A percentile compares a stretch with the other conserved stretches of the same genome.
These are phyloP conservation scores for Brasenia schreberi DNA, from an alignment of 164 flowering plant genomes.

Conservation along the genomic window DNA sequence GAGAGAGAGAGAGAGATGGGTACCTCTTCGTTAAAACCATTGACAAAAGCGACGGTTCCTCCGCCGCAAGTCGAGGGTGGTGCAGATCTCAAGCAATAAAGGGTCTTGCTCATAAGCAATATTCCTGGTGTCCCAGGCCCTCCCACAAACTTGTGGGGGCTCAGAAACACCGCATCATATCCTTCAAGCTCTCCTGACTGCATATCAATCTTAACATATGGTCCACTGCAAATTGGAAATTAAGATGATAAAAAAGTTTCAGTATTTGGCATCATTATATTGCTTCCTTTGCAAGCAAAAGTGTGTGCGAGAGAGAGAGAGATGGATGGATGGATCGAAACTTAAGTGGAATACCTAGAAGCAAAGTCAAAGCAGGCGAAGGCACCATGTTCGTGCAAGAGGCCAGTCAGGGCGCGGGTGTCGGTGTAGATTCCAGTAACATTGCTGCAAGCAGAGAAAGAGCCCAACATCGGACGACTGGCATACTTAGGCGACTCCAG, in stretches of 20 bases:
- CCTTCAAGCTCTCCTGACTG: constrained; percentile 61
- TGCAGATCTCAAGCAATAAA: constrained; percentile 29
- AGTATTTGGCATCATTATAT: too few relatives aligned
- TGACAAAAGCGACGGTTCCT: constrained; percentile 63
- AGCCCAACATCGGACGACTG: constrained; percentile 58
- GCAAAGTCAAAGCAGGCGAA: constrained; percentile 73
- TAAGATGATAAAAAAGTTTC: too few relatives aligned
- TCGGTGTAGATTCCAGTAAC: constrained; percentile 51
- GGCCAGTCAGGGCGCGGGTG: constrained; percentile 36
- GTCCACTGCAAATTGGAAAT: constrained; percentile 24
- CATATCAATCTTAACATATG: constrained; percentile 54
- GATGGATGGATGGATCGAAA: too few relatives aligned
- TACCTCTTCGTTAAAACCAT: constrained; percentile 44
- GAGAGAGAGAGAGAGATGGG: background rate
- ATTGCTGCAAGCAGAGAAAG: constrained; percentile 82
- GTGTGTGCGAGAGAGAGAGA: too few relatives aligned
- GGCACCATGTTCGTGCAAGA: constrained; percentile 59
- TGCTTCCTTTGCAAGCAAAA: too few relatives aligned
- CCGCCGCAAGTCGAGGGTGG: constrained; percentile 80
- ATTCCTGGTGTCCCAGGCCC: constrained; percentile 71
- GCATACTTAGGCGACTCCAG: constrained; percentile 20
- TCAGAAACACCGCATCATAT: constrained; percentile 64
- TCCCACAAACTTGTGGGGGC: constrained; percentile 77
- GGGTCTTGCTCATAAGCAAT: constrained; percentile 45
- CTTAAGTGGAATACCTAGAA: constrained; percentile 5